Evolutionary conservation across 176 grass and related monocot genomes (phyloP).

Genomic region (Panicum miliaceum): DNA sequence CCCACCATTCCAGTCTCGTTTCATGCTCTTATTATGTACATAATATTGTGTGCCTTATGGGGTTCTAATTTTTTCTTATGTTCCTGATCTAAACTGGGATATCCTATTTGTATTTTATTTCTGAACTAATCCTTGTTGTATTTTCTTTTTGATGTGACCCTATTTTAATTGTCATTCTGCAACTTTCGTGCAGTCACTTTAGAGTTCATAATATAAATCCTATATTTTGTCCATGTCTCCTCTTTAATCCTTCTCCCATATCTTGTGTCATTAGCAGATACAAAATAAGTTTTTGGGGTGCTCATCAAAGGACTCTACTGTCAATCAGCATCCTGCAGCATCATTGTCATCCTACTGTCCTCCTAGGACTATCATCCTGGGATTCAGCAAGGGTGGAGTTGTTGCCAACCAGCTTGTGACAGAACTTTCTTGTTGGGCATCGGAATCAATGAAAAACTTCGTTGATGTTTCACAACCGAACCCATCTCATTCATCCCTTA

Average conservation of each 20-base stretch:
- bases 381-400: conserved; percentile 91
- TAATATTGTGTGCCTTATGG: background rate
- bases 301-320: conserved; percentile 36
- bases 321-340: conserved; percentile 30
- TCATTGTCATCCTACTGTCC: conserved; percentile 8
- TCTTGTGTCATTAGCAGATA: conserved; percentile 55
- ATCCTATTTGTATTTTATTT: background rate
- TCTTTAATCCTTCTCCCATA: background rate
- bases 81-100: conserved; percentile 10
- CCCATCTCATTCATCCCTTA: background rate
- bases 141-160: background rate
- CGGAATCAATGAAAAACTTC: conserved; percentile 22
- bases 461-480: background rate
- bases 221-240: background rate
- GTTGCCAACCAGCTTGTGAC: conserved; percentile 83
- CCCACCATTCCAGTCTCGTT: background rate
- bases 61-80: conserved; percentile 1
- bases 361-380: conserved; percentile 69
- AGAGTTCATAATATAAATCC: background rate
- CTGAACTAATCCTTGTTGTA: background rate
- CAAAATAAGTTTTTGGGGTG: conserved; percentile 29
- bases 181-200: background rate
- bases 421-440: conserved; percentile 63
- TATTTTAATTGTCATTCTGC: background rate
- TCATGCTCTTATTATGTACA: background rate